A percentile compares a stretch with the other conserved stretches of the same genome.
phyloP scores from a whole-genome alignment of 2,329 filamentous ascomycete genomes.

The Raffaelea albimanens region DNA sequence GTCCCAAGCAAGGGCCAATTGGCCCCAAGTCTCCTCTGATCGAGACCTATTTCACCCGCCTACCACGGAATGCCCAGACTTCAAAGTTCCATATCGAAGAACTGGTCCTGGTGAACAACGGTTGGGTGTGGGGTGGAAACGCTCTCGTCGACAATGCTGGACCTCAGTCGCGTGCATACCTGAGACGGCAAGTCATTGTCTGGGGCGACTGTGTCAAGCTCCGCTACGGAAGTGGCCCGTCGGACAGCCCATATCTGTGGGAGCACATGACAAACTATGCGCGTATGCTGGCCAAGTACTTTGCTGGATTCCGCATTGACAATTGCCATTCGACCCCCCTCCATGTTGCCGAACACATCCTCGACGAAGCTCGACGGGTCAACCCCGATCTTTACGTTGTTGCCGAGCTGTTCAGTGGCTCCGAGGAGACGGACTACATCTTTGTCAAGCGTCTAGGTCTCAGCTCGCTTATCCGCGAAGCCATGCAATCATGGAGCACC shows the following conservation, averaged over 20 bases:
- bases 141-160: slow-evolving; percentile 91
- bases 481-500: slow-evolving; percentile 97
- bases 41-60: slow-evolving; percentile 88
- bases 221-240: slow-evolving; percentile 68
- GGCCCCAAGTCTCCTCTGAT: slow-evolving; percentile 70
- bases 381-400: slow-evolving; percentile 85
- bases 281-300: slow-evolving; percentile 85
- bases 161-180: slow-evolving; percentile 78
- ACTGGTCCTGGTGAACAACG: slow-evolving; percentile 84
- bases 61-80: slow-evolving; percentile 71
- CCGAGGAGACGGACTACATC: slow-evolving; percentile 90
- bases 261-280: slow-evolving; percentile 93
- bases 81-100: slow-evolving; percentile 62
- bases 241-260: slow-evolving; percentile 92
- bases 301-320: slow-evolving; percentile 91
- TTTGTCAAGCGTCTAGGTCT: slow-evolving; percentile 91
- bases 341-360: slow-evolving; percentile 86
- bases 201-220: slow-evolving; percentile 99
- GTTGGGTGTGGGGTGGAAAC: slow-evolving; percentile 98
- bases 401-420: slow-evolving; percentile 91
- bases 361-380: slow-evolving; percentile 85
- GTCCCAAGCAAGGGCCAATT: slow-evolving; percentile 76
- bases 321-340: slow-evolving; percentile 96
- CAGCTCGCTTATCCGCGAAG: slow-evolving; percentile 86
- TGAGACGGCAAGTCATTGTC: slow-evolving; percentile 91